Evolutionary conservation across 1,284 basidiomycete genomes (phyloP).

Genomic region (Cutaneotrichosporon sp.): DNA sequence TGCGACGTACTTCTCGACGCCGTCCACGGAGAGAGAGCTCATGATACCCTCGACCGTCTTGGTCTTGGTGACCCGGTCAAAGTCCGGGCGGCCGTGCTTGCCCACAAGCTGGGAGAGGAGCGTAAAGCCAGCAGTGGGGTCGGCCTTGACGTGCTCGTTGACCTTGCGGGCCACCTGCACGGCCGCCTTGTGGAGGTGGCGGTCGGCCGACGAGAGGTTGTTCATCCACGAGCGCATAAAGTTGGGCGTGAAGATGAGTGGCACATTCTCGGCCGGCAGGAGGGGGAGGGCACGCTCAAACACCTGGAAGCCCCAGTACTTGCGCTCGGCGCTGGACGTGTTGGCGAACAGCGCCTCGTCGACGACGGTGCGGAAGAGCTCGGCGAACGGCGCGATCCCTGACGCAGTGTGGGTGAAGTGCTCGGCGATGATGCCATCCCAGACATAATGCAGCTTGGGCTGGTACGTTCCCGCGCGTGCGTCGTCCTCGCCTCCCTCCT

Average conservation of each 20-base stretch:
- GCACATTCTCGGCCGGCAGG: conserved; percentile 59
- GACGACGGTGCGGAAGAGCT: conserved; percentile 85
- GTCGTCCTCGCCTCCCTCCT: conserved; percentile 53
- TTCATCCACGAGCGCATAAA: conserved; percentile 98
- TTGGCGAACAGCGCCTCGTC: conserved; percentile 88
- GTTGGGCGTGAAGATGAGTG: conserved; percentile 89
- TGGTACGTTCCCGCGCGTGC: conserved; percentile 68
- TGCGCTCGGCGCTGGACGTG: conserved; percentile 80
- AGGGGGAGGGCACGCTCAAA: conserved; percentile 77
- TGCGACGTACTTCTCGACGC: conserved; percentile 74
- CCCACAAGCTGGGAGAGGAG: conserved; percentile 85
- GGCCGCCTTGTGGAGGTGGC: conserved; percentile 85
- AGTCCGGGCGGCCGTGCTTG: conserved; percentile 79
- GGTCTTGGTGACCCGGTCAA: conserved; percentile 87
- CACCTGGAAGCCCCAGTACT: conserved; percentile 94
- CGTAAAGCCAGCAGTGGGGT: conserved; percentile 78
- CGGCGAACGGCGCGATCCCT: conserved; percentile 71
- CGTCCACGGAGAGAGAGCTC: conserved; percentile 68
- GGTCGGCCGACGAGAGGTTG: conserved; percentile 81
- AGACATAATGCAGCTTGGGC: conserved; percentile 87
- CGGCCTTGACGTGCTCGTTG: conserved; percentile 69
- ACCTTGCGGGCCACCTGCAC: conserved; percentile 73
- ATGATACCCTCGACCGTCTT: conserved; percentile 89
- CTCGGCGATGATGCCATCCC: conserved; percentile 77
- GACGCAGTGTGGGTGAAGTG: conserved; percentile 57